Evolutionary conservation across 2,329 filamentous ascomycete genomes (phyloP).

Genomic region (Periconia sp.): DNA sequence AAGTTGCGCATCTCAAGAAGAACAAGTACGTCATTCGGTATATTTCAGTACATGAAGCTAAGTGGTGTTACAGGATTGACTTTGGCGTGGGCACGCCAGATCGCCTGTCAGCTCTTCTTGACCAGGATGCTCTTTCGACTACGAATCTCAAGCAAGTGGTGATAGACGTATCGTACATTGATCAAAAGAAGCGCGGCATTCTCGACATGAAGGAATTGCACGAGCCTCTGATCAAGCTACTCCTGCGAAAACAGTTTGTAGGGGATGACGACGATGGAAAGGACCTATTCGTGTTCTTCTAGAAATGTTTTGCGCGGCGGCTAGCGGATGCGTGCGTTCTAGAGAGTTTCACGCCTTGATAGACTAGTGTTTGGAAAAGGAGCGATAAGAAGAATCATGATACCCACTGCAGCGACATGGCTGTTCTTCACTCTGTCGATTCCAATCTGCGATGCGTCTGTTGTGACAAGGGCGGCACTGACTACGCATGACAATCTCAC

Average conservation of each 20-base stretch:
- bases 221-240: slow-evolving; percentile 76
- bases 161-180: slow-evolving; percentile 89
- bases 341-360: neutral
- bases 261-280: slow-evolving; percentile 33
- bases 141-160: slow-evolving; percentile 78
- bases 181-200: slow-evolving; percentile 91
- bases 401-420: slow-evolving; percentile 3
- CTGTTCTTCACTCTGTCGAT: no score
- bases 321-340: no score
- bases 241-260: slow-evolving; percentile 73
- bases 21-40: slow-evolving; percentile 58
- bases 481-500: no score
- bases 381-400: slow-evolving; percentile 4
- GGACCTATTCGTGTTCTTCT: slow-evolving; percentile 42
- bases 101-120: slow-evolving; percentile 79
- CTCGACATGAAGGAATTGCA: slow-evolving; percentile 96
- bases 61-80: slow-evolving; percentile 72
- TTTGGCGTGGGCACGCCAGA: slow-evolving; percentile 91
- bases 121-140: slow-evolving; percentile 76
- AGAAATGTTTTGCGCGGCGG: neutral
- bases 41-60: no score
- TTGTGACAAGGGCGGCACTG: no score
- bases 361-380: neutral
- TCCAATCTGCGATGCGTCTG: no score
- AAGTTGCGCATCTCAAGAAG: slow-evolving; percentile 74